Evolutionary conservation across 305 asterid genomes (phyloP).

Genomic region (Solanum hybrid): DNA sequence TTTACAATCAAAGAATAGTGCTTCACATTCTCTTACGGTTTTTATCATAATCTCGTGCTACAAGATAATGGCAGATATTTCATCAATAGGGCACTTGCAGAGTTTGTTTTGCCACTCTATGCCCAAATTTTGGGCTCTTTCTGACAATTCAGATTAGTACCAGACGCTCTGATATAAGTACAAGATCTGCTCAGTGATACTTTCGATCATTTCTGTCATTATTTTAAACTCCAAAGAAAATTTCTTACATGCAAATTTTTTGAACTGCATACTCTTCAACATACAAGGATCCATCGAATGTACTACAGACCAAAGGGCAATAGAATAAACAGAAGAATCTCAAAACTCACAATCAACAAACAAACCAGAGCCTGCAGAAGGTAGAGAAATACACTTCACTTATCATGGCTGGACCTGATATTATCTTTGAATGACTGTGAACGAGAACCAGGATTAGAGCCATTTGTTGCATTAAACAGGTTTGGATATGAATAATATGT

Average conservation of each 20-base stretch:
- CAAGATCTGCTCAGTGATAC: background rate
- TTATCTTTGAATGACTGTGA: conserved; percentile 35
- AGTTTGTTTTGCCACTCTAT: background rate
- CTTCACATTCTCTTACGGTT: background rate
- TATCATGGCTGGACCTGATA: conserved; percentile 29
- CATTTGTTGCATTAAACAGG: conserved; percentile 48
- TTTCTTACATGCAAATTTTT: background rate
- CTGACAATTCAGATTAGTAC: background rate
- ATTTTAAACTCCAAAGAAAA: background rate
- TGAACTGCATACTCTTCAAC: background rate
- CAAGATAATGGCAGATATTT: background rate
- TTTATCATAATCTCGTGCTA: background rate
- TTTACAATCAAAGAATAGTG: background rate
- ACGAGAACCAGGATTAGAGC: conserved; percentile 31
- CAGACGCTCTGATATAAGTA: background rate
- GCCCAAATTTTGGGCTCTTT: background rate
- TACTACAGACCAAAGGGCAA: background rate
- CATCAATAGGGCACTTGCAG: background rate
- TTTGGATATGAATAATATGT: conserved; percentile 67
- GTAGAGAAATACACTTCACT: background rate
- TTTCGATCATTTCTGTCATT: background rate
- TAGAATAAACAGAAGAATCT: background rate
- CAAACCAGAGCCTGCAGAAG: background rate
- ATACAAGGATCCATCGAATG: background rate
- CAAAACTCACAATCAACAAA: background rate